A percentile compares a stretch with the other conserved stretches of the same genome.
These are phyloP conservation scores for Calonectria ilicicola DNA, from an alignment of 2,329 filamentous ascomycete genomes.

Conservation along the genomic window DNA sequence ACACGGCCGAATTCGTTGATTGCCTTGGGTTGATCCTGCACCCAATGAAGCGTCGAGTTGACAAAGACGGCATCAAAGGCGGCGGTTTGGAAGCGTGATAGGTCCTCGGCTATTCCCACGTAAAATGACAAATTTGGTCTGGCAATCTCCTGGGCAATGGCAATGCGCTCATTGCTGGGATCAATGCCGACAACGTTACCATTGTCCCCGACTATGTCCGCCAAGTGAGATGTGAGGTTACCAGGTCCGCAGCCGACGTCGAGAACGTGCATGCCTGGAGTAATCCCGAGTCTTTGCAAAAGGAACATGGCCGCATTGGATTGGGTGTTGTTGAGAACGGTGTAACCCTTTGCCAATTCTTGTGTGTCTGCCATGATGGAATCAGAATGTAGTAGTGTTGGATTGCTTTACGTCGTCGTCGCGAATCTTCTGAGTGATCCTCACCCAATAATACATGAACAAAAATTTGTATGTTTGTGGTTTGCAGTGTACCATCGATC, in stretches of 20 bases:
- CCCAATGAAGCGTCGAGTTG: not conserved
- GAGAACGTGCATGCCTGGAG: not conserved
- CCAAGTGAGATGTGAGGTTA: not conserved
- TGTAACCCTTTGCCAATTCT: not conserved
- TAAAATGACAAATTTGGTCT: not conserved
- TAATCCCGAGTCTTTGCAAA: not conserved
- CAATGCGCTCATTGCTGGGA: not conserved
- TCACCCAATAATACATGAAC: not conserved
- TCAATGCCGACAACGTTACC: not conserved
- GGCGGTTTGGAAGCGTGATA: not conserved
- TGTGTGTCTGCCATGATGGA: not conserved
- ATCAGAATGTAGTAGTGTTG: not conserved
- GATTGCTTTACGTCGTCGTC: not conserved
- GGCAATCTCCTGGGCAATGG: not conserved
- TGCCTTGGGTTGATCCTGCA: not conserved
- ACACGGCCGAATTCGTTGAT: not conserved
- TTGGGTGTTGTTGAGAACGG: not conserved
- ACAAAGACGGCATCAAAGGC: not conserved
- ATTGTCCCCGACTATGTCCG: not conserved
- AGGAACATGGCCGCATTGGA: not conserved
- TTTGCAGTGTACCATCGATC: not conserved
- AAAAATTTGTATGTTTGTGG: not conserved
- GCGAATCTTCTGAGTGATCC: not conserved
- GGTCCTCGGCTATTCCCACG: not conserved
- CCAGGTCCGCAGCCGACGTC: not conserved